Evolutionary conservation across 192 early-diverging fungal genomes (phyloP).

Genomic region (Gonapodya sp.): DNA sequence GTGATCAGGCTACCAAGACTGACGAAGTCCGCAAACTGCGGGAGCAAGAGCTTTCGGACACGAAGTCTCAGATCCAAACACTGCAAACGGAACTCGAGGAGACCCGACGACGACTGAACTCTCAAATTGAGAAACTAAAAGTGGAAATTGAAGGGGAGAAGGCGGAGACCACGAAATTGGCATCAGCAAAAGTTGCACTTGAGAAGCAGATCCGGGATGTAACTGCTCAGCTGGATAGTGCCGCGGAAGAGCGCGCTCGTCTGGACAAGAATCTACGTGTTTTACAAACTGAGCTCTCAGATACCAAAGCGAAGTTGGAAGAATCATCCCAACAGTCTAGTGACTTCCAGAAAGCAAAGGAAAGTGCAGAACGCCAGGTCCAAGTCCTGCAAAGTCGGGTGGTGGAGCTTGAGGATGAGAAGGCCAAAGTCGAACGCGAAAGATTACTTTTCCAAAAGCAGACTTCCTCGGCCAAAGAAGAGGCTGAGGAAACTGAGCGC

Average conservation of each 20-base stretch:
- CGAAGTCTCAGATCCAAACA: conserved; percentile 28
- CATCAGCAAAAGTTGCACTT: conserved; percentile 22
- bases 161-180: conserved; percentile 26
- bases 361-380: conserved; percentile 61
- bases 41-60: conserved; percentile 39
- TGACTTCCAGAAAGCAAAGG: conserved; percentile 50
- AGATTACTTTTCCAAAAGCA: conserved; percentile 12
- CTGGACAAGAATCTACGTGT: conserved; percentile 29
- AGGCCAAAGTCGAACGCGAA: conserved; percentile 3
- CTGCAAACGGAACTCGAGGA: conserved; percentile 37
- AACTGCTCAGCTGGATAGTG: conserved; percentile 29
- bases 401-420: conserved; percentile 44
- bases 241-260: conserved; percentile 18
- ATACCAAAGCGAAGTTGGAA: conserved; percentile 17
- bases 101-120: conserved; percentile 25
- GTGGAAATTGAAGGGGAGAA: conserved; percentile 35
- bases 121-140: conserved; percentile 31
- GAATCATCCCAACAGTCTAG: conserved; percentile 53
- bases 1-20: conserved; percentile 41
- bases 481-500: neutral
- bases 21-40: conserved; percentile 37
- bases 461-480: neutral
- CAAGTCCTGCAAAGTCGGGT: conserved; percentile 31
- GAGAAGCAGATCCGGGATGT: conserved; percentile 33
- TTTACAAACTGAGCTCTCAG: conserved; percentile 27